phyloP scores from a whole-genome alignment of 768 basidiomycete genomes.

The Agrocybe praecox region DNA sequence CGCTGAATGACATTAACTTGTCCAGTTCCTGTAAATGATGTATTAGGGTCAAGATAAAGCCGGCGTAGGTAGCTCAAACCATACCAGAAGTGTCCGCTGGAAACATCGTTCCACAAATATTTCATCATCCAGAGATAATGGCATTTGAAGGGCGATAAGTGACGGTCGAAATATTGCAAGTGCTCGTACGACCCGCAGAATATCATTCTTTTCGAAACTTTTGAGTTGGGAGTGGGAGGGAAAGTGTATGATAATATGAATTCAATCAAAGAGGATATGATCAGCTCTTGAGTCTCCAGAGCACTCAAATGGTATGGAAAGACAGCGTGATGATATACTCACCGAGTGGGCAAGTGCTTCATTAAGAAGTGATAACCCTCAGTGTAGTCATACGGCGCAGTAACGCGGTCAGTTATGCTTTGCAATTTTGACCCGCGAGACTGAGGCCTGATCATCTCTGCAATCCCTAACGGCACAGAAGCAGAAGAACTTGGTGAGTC shows the following conservation, averaged over 20 bases:
- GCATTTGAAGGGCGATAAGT: conserved; percentile 97
- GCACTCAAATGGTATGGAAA: conserved; percentile 41
- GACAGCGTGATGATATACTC: conserved; percentile 43
- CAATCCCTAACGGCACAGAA: conserved; percentile 39
- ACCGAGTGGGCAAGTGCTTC: conserved; percentile 88
- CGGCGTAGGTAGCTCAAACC: conserved; percentile 10
- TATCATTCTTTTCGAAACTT: conserved; percentile 96
- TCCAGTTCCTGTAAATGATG: conserved; percentile 77
- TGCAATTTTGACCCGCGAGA: conserved; percentile 44
- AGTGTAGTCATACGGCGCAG: conserved; percentile 89
- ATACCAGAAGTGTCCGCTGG: conserved; percentile 87
- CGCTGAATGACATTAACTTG: conserved; percentile 95
- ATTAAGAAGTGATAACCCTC: conserved; percentile 97
- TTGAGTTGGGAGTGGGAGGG: conserved; percentile 21
- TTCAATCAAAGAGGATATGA: conserved; percentile 22
- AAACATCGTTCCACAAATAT: conserved; percentile 96
- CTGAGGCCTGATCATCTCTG: conserved; percentile 31
- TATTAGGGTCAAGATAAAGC: conserved; percentile 8
- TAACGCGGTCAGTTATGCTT: conserved; percentile 66
- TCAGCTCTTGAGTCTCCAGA: conserved; percentile 45
- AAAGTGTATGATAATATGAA: conserved; percentile 13
- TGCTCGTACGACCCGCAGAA: conserved; percentile 90
- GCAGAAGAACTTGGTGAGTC: conserved; percentile 40
- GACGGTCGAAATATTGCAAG: conserved; percentile 96
- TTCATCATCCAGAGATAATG: conserved; percentile 93